phyloP scores from a whole-genome alignment of 139 green algal genomes.

The Protoeuglena noctilucae region DNA sequence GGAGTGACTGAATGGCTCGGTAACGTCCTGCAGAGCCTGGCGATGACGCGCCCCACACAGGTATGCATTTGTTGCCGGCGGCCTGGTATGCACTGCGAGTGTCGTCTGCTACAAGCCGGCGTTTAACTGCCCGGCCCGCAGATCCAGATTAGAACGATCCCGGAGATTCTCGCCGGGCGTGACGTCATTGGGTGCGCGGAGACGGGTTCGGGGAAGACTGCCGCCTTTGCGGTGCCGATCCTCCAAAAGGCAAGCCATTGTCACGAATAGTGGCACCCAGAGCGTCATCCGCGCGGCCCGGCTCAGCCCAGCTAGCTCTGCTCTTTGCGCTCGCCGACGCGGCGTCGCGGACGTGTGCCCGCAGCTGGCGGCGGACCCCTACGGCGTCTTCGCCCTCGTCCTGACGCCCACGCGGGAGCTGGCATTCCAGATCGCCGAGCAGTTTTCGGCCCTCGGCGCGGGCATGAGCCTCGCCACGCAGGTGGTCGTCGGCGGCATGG shows the following conservation, averaged over 20 bases:
- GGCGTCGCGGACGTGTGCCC: not conserved
- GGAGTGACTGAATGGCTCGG: slow-evolving; percentile 67
- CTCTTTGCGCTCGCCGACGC: not conserved
- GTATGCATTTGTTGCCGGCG: not conserved
- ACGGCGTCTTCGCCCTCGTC: slow-evolving; percentile 77
- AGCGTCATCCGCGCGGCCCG: too few relatives aligned
- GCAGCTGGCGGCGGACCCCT: slow-evolving; percentile 42
- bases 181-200: slow-evolving; percentile 82
- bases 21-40: slow-evolving; percentile 5
- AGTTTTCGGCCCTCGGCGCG: slow-evolving; percentile 74
- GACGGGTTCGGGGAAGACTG: slow-evolving; percentile 92
- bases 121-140: slow-evolving; percentile 16
- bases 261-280: not conserved
- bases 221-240: slow-evolving; percentile 92
- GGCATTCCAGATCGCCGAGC: slow-evolving; percentile 84
- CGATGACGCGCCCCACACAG: not conserved
- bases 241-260: slow-evolving; percentile 33
- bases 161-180: slow-evolving; percentile 51
- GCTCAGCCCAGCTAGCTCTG: not conserved
- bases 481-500: slow-evolving; percentile 80
- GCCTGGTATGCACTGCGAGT: slow-evolving; percentile 24
- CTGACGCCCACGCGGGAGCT: slow-evolving; percentile 90
- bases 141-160: slow-evolving; percentile 73
- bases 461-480: slow-evolving; percentile 38
- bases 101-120: not conserved